Base-by-base conservation (phyloP, 1,284 basidiomycete genomes). In the Mycosarcoma maydis region DNA sequence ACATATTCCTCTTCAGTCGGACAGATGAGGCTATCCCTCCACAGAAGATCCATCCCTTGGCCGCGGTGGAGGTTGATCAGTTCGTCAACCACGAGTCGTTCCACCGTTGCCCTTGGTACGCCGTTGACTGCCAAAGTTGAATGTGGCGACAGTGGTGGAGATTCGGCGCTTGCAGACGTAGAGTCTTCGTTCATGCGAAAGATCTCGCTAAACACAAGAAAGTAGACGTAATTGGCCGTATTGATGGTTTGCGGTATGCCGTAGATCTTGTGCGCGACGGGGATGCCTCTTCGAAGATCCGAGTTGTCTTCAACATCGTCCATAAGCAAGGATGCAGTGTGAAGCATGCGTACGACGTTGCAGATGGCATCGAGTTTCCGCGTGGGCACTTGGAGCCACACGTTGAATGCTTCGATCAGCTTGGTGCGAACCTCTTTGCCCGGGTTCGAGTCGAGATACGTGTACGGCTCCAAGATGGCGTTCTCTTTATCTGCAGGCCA, bases 291-390 rank as follows among this genome's bases (percentile, higher is more conserved):
- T 9, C 96, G 86, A 23, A 98, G 85, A 73, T 94, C 91, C 0
- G 93, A 92, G 70, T 92, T 91, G 78, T 99, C 96, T 83, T 99
- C 93, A 33, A 99, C 95, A 80, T 99, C 96, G 81, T 98, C 96
- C 76, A 99, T 89, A 71, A 99, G 86, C 33, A 99, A 85, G 78
- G 92, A 95, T 2, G 94, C 92, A 45, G 90, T 93, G 75, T 99
- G 96, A 30, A 99, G 86, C 92, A 95, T 97, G 68, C 88, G 89
- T 23, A 98, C 90, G 36, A 98, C 87, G 56, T 85, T 86, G 4
- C 89, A 86, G 65, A 98, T 92, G 37, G 90, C 84, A 22, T 83
- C 83, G 10, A 97, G 86, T 78, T 90, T 90, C 22, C 86, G 85
- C 24, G 84, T 78, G 0, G 91, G 90, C 1, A 98, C 93, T 2